Conservation (phyloP, 2,329 filamentous ascomycete species). For the Aspergillus sp. region DNA sequence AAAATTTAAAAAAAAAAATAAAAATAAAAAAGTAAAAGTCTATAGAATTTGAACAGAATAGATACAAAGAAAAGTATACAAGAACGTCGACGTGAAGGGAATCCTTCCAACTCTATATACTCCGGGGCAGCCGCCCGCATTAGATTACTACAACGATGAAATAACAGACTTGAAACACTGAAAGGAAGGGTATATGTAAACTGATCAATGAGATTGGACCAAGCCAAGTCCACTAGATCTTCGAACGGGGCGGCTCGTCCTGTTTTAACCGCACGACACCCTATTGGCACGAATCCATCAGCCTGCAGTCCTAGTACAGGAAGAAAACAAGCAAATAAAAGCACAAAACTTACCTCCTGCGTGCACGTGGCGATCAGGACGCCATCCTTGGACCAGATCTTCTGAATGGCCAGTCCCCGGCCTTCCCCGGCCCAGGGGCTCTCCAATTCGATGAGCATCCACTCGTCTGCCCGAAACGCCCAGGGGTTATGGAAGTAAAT, state of each 20-base stretch:
- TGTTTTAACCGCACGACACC: constrained; percentile 42
- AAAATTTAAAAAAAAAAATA: background rate
- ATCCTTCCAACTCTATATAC: background rate
- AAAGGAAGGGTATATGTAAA: background rate
- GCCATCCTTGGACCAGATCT: constrained; percentile 43
- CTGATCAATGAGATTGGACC: background rate
- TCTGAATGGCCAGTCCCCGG: constrained; percentile 41
- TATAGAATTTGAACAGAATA: background rate
- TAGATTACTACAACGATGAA: too few relatives aligned
- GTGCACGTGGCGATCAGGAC: constrained; percentile 43
- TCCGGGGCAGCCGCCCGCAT: background rate
- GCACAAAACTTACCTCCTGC: constrained; percentile 37
- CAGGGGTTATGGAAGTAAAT: constrained; percentile 46
- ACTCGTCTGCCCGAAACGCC: constrained; percentile 43
- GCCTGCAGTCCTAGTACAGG: background rate
- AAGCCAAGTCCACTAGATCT: constrained; percentile 17
- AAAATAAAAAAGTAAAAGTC: background rate
- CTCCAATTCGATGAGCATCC: constrained; percentile 44
- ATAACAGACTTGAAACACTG: background rate
- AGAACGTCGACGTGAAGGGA: background rate
- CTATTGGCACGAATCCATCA: constrained; percentile 19
- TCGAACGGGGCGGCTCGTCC: constrained; percentile 26
- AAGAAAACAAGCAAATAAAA: background rate
- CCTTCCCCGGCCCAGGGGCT: constrained; percentile 46
- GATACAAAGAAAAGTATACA: background rate